Evolutionary conservation across 257 asterid genomes (phyloP), one percentile per base, ranked within the genome.

Genomic region (Fraxinus pennsylvanica): DNA sequence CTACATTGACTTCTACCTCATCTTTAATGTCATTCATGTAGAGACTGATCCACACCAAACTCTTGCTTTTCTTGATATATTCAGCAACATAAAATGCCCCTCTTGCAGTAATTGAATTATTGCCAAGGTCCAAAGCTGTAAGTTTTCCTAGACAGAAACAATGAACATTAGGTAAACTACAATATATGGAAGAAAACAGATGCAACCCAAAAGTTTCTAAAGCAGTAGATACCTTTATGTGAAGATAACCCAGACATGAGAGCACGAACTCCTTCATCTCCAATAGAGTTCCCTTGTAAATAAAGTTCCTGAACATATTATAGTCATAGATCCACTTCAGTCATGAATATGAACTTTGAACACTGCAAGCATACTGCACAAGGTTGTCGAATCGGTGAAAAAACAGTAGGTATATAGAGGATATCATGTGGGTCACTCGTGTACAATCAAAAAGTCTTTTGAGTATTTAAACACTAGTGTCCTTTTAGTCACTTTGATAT

Each of bases 1-100:
- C 22, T 9, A 57, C 30, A 54, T 43, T 38, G 73, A 63, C 19
- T 32, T 52, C 38, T 87, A 91, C 99, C 98, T 93, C 98, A 83
- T 96, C 99, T 84, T 82, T 80, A 68, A 93, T 93, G 85, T 96
- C 98, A 80, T 96, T 96, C 97, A 91, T 96, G 85, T 90, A 96
- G 79, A 96, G 93, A 82, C 80, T 96, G 78, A 96, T 85, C 97
- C 95, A 91, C 83, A 87, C 85, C 83, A 96, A 84, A 86, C 87
- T 91, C 87, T 91, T 96, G 91, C 92, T 91, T 79, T 83, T 89
- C 83, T 89, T 91, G 76, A 93, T 71, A 76, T 86, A 93, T 72
- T 96, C 99, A 75, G 99, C 97, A 61, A 95, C 96, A 80, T 89
- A 90, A 82, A 81, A 88, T 81, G 91, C 94, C 74, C 99, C 99